Percentiles rank a stretch among this genome's conserved stretches.
These are phyloP conservation scores for Trypanosoma congolense DNA, from an alignment of 208 protist species.

Conservation along the genomic window DNA sequence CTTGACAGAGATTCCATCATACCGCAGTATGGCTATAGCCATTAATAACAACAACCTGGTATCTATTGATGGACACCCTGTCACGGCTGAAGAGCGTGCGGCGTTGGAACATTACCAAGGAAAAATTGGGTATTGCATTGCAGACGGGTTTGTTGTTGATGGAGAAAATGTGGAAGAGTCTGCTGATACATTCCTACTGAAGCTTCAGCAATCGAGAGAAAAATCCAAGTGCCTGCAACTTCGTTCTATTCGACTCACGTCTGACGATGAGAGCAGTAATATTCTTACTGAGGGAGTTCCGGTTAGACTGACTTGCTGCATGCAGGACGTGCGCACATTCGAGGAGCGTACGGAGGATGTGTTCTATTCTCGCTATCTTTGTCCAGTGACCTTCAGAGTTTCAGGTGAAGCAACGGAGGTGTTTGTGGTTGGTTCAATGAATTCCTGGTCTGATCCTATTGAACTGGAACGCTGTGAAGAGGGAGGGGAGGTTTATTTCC, in stretches of 20 bases:
- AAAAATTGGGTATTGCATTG: conserved; percentile 87
- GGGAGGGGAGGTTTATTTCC: conserved; percentile 79
- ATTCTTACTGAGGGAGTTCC: conserved; percentile 77
- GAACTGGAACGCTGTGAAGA: conserved; percentile 82
- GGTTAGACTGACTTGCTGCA: conserved; percentile 78
- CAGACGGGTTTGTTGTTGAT: conserved; percentile 87
- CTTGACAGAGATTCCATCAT: conserved; percentile 75
- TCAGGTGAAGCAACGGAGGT: conserved; percentile 86
- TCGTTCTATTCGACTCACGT: conserved; percentile 69
- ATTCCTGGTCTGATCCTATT: conserved; percentile 90
- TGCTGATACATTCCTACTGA: conserved; percentile 81
- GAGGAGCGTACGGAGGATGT: conserved; percentile 72
- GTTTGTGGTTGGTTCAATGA: conserved; percentile 89
- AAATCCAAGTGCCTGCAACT: conserved; percentile 74
- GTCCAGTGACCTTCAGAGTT: conserved; percentile 86
- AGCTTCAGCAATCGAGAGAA: conserved; percentile 69
- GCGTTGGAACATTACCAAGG: conserved; percentile 84
- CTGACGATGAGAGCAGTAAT: conserved; percentile 52
- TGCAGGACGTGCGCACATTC: conserved; percentile 87
- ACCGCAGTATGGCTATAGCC: conserved; percentile 90
- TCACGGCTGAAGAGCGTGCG: conserved; percentile 82
- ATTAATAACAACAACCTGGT: conserved; percentile 73
- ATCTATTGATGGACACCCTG: conserved; percentile 83
- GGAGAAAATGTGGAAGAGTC: conserved; percentile 77
- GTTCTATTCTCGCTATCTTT: conserved; percentile 84